These are phyloP conservation scores for Colletotrichum falcatum DNA, from an alignment of 2,329 filamentous ascomycete species.

Conservation along the genomic window DNA sequence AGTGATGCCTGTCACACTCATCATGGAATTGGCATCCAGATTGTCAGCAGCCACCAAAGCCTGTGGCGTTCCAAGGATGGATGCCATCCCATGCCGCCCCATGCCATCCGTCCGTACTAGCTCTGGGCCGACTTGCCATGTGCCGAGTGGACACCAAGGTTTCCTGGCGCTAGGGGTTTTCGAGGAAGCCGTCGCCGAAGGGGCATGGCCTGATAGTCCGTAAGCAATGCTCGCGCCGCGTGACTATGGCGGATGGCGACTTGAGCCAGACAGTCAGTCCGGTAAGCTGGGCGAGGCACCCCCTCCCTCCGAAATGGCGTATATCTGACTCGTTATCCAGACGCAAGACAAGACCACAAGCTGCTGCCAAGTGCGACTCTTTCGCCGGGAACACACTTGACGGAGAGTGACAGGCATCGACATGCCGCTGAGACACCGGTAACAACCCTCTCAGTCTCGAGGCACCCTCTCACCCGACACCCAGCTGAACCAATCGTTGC, in stretches of 20 bases:
- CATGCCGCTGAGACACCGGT: slow-evolving; percentile 15
- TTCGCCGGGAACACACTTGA: slow-evolving; percentile 7
- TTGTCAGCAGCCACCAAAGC: slow-evolving; percentile 6
- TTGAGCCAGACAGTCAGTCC: background rate
- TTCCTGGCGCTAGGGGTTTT: background rate
- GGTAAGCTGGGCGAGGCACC: background rate
- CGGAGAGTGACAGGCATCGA: background rate
- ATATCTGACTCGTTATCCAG: background rate
- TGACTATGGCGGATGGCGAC: background rate
- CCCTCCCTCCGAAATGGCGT: background rate
- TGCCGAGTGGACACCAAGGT: slow-evolving; percentile 27
- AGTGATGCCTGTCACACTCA: background rate
- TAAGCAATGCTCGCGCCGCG: background rate
- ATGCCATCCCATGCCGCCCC: slow-evolving; percentile 5
- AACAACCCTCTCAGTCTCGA: slow-evolving; percentile 9
- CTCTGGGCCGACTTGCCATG: slow-evolving; percentile 21
- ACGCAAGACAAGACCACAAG: background rate
- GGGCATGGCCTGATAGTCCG: slow-evolving; percentile 8
- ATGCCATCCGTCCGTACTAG: slow-evolving; percentile 10
- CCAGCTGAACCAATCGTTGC: slow-evolving; percentile 18
- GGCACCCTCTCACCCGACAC: slow-evolving; percentile 7
- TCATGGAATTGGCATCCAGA: slow-evolving; percentile 22
- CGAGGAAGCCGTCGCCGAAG: background rate
- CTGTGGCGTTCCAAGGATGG: slow-evolving; percentile 25
- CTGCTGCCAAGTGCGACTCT: slow-evolving; percentile 8